Conservation (phyloP, 202 grass and related monocot species). For the Panicum virgatum region DNA sequence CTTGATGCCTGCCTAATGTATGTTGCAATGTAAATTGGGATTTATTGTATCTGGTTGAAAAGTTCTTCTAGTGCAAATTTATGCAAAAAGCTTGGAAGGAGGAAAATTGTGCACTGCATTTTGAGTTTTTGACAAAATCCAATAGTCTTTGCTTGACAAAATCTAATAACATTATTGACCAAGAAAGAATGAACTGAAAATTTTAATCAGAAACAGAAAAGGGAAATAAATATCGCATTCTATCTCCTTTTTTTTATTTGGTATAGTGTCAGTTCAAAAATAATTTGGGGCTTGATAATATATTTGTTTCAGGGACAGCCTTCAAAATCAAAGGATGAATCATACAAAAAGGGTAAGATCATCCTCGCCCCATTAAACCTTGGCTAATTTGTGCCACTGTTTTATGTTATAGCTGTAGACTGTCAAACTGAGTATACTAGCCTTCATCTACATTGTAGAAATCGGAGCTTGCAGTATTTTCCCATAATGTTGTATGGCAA, state of each 20-base stretch:
- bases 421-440: slow-evolving; percentile 11
- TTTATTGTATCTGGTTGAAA: slow-evolving; percentile 17
- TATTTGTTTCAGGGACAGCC: slow-evolving; percentile 69
- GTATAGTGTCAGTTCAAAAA: background rate
- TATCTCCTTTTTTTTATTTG: slow-evolving; percentile 1
- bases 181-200: background rate
- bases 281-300: slow-evolving; percentile 5
- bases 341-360: slow-evolving; percentile 67
- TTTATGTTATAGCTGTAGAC: background rate
- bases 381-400: slow-evolving; percentile 6
- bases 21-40: slow-evolving; percentile 7
- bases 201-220: background rate
- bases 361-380: background rate
- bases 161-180: background rate
- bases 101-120: background rate
- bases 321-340: slow-evolving; percentile 77
- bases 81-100: background rate
- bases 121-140: background rate
- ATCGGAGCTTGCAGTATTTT: background rate
- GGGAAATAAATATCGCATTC: background rate
- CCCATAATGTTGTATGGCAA: slow-evolving; percentile 8
- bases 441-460: background rate
- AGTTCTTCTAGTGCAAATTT: background rate
- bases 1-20: slow-evolving; percentile 2
- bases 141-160: background rate